phyloP scores from a whole-genome alignment of 306 rosid genomes.

The Fagus sylvatica region DNA sequence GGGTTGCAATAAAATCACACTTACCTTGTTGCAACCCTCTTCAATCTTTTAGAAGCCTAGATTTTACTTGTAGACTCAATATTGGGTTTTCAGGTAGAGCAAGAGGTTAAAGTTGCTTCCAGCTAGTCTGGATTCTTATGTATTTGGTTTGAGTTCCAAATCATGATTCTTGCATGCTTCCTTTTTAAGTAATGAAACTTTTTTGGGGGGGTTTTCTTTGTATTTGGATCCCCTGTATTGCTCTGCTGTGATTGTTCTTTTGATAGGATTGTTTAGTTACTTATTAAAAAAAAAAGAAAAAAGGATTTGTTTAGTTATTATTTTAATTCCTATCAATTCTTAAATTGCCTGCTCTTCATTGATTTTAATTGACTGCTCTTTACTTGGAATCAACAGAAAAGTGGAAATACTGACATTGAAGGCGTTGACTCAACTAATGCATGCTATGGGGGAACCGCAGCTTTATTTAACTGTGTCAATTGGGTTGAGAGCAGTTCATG shows the following conservation, averaged over 20 bases:
- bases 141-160: not conserved
- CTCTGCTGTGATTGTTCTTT: not conserved
- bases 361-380: not conserved
- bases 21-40: not conserved
- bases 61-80: conserved; percentile 1
- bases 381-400: conserved; percentile 56
- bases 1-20: no score
- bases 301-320: not conserved
- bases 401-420: conserved; percentile 88
- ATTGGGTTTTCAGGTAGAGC: conserved; percentile 10
- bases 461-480: conserved; percentile 92
- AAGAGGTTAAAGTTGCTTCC: conserved; percentile 10
- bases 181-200: not conserved
- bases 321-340: not conserved
- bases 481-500: conserved; percentile 99
- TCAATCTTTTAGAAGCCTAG: not conserved
- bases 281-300: no score
- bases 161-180: conserved; percentile 4
- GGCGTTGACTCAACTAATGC: conserved; percentile 97
- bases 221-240: not conserved
- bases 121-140: conserved; percentile 21
- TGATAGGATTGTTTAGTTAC: not conserved
- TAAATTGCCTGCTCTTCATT: not conserved
- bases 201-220: not conserved
- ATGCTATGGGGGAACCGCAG: conserved; percentile 99